Evolutionary conservation across 164 flowering plant species (phyloP).

Genomic region (Cinnamomum micranthum): DNA sequence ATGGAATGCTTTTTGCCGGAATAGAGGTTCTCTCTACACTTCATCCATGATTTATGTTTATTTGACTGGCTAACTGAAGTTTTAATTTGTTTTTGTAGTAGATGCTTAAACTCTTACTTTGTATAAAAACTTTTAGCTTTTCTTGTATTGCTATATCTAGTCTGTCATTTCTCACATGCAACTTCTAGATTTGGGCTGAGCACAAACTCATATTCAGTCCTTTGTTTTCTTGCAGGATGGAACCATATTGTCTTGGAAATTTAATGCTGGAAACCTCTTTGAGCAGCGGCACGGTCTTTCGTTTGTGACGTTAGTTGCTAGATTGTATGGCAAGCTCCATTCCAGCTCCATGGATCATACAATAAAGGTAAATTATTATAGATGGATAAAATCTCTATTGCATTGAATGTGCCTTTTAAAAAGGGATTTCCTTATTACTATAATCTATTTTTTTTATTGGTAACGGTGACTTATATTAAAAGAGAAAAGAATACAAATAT

Average conservation of each 20-base stretch:
- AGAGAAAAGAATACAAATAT: no score
- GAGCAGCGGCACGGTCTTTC: slow-evolving; percentile 82
- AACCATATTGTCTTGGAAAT: slow-evolving; percentile 80
- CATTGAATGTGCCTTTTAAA: no score
- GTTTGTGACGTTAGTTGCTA: slow-evolving; percentile 82
- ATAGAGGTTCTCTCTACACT: slow-evolving; percentile 50
- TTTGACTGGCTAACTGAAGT: neutral
- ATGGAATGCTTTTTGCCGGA: slow-evolving; percentile 86
- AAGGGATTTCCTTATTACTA: neutral
- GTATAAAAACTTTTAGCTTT: neutral
- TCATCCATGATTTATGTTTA: neutral
- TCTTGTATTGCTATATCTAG: neutral
- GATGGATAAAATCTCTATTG: no score
- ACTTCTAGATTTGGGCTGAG: neutral
- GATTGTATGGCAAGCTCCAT: slow-evolving; percentile 64
- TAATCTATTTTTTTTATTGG: no score
- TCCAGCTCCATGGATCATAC: slow-evolving; percentile 94
- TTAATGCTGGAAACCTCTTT: slow-evolving; percentile 59
- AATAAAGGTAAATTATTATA: slow-evolving; percentile 52
- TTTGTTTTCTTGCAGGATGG: slow-evolving; percentile 67
- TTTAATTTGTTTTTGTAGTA: neutral
- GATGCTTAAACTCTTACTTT: neutral
- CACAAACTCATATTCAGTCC: neutral
- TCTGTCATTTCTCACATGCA: neutral
- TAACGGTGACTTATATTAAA: no score